Conservation (phyloP, 352 stramenopile genomes). For the Phytophthora tubulina region DNA sequence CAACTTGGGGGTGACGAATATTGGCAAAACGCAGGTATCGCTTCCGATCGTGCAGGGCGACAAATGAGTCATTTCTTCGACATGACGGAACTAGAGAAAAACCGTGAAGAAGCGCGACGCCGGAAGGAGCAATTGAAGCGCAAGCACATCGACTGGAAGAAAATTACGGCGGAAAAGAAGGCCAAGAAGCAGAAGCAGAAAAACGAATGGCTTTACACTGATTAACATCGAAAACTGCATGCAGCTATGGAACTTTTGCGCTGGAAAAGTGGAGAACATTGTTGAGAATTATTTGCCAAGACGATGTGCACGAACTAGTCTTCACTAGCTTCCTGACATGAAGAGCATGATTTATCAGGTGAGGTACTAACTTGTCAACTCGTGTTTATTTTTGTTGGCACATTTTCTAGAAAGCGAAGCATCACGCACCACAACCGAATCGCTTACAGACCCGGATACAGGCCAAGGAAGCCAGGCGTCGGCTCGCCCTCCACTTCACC, state of each 20-base stretch:
- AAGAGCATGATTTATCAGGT: neutral
- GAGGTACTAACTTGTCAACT: neutral
- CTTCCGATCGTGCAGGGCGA: constrained; percentile 74
- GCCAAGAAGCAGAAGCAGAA: constrained; percentile 86
- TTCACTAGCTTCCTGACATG: too few relatives aligned
- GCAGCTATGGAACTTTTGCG: neutral
- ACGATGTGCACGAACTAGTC: too few relatives aligned
- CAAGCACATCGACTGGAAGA: constrained; percentile 91
- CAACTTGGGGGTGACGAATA: constrained; percentile 74
- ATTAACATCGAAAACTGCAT: constrained; percentile 43
- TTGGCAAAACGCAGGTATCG: constrained; percentile 65
- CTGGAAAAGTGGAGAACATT: neutral
- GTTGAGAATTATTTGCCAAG: too few relatives aligned
- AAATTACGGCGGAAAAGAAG: constrained; percentile 87
- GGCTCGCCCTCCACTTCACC: constrained; percentile 58
- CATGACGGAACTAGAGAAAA: constrained; percentile 79
- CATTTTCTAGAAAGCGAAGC: neutral
- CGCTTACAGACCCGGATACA: constrained; percentile 50
- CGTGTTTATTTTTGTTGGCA: neutral
- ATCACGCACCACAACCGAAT: neutral
- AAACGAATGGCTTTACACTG: constrained; percentile 88
- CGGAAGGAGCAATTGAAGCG: constrained; percentile 87
- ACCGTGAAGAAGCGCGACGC: constrained; percentile 77
- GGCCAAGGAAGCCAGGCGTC: constrained; percentile 45
- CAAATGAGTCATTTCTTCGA: constrained; percentile 93